Conservation (phyloP, 2,329 filamentous ascomycete genomes). For the Capronia coronata region DNA sequence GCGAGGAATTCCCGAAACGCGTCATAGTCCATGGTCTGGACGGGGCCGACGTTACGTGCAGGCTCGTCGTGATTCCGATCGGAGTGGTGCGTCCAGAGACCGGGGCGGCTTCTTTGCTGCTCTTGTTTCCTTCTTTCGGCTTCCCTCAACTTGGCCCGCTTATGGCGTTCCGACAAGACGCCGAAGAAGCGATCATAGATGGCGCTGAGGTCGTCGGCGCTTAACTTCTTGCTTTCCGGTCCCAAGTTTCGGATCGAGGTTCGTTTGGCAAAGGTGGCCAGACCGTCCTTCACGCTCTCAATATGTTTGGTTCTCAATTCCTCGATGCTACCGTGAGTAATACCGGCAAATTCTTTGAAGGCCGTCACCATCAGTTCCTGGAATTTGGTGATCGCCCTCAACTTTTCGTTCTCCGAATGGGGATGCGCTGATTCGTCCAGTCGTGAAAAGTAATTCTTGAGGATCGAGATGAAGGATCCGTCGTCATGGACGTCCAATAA, state of each 20-base stretch:
- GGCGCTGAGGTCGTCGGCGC: conserved; percentile 75
- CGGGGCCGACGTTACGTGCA: conserved; percentile 39
- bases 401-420: conserved; percentile 88
- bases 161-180: conserved; percentile 83
- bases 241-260: conserved; percentile 94
- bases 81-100: conserved; percentile 20
- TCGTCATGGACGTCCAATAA: conserved; percentile 88
- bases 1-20: conserved; percentile 92
- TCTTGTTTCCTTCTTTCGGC: conserved; percentile 62
- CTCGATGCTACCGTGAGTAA: conserved; percentile 86
- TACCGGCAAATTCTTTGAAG: conserved; percentile 94
- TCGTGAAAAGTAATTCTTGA: conserved; percentile 89
- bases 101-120: conserved; percentile 44
- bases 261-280: conserved; percentile 94
- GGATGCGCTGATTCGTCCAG: conserved; percentile 95
- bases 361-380: conserved; percentile 98
- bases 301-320: conserved; percentile 90
- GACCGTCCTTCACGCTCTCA: conserved; percentile 85
- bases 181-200: conserved; percentile 93
- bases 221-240: conserved; percentile 87
- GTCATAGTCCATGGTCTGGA: conserved; percentile 83
- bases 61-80: conserved; percentile 51
- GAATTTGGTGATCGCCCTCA: conserved; percentile 88
- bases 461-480: conserved; percentile 89
- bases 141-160: conserved; percentile 70